Percentiles rank a stretch among this genome's conserved stretches.
Conservation (phyloP, 352 stramenopile genomes). For the Halophytophthora polymorphica region DNA sequence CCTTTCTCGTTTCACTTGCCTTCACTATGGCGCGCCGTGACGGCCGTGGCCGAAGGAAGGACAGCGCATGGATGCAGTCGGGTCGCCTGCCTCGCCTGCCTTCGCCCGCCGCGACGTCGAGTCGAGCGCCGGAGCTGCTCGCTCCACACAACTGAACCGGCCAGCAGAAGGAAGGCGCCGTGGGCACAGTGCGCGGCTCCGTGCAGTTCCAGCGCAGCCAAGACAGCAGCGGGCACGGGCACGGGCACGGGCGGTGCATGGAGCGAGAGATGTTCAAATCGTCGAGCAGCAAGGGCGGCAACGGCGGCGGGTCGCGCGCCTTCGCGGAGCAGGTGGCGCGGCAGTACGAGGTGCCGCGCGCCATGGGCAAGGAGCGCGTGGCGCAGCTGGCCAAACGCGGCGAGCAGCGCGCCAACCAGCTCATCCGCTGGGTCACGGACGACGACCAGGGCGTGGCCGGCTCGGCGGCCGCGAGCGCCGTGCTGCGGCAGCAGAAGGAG, state of each 20-base stretch:
- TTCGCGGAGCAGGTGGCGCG: constrained; percentile 59
- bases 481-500: constrained; percentile 70
- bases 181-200: no score
- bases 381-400: constrained; percentile 40
- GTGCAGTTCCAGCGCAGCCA: neutral
- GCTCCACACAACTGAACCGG: no score
- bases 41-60: no score
- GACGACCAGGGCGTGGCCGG: constrained; percentile 46
- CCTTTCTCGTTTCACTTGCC: no score
- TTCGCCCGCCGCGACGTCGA: no score
- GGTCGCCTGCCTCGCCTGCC: no score
- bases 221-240: no score
- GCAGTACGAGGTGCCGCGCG: constrained; percentile 52
- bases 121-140: no score
- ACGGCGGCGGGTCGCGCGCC: constrained; percentile 25
- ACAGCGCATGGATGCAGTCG: no score
- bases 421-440: constrained; percentile 64
- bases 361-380: constrained; percentile 39
- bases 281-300: constrained; percentile 25
- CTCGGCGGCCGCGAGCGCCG: constrained; percentile 24
- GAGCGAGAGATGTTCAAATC: constrained; percentile 7
- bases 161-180: no score
- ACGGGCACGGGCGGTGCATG: no score
- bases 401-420: constrained; percentile 50
- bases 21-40: no score